Percentiles rank a stretch among this genome's conserved stretches.
These are phyloP conservation scores for Rhizopogon roseolus DNA, from an alignment of 768 basidiomycete species.

Conservation along the genomic window DNA sequence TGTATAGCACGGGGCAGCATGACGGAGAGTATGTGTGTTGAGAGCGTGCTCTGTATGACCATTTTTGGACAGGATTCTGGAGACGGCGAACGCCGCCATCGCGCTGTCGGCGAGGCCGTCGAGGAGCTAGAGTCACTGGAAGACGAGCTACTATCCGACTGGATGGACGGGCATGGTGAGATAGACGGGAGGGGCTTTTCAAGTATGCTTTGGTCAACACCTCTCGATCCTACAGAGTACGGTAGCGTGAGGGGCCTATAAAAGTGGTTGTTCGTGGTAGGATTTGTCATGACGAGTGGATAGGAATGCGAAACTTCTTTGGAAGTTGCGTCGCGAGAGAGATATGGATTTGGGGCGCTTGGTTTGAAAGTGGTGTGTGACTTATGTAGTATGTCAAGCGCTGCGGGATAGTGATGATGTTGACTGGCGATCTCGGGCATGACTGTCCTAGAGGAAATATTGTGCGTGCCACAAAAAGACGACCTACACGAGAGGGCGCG, in stretches of 20 bases:
- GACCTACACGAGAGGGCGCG: constrained; percentile 22
- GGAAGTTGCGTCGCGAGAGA: constrained; percentile 14
- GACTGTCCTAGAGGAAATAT: constrained; percentile 18
- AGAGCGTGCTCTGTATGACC: constrained; percentile 35
- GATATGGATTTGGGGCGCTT: neutral
- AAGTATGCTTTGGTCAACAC: constrained; percentile 18
- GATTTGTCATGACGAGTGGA: constrained; percentile 16
- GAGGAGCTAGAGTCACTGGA: constrained; percentile 4
- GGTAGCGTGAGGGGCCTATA: constrained; percentile 22
- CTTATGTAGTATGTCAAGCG: constrained; percentile 29
- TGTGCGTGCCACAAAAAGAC: constrained; percentile 17
- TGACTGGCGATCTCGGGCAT: constrained; percentile 18
- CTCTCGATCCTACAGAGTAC: constrained; percentile 16
- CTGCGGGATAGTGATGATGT: constrained; percentile 28
- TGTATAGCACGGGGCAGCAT: constrained; percentile 42
- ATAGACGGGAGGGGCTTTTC: constrained; percentile 25
- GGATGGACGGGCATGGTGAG: constrained; percentile 24
- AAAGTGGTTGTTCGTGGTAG: constrained; percentile 22
- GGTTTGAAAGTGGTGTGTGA: constrained; percentile 7
- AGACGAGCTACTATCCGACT: constrained; percentile 13
- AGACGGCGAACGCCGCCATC: constrained; percentile 25
- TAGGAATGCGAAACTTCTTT: neutral
- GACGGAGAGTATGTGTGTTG: constrained; percentile 42
- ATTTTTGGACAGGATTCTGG: constrained; percentile 38
- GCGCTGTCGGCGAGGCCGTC: constrained; percentile 23